Base-by-base conservation (phyloP, 768 basidiomycete genomes). In the Lactarius vividus region DNA sequence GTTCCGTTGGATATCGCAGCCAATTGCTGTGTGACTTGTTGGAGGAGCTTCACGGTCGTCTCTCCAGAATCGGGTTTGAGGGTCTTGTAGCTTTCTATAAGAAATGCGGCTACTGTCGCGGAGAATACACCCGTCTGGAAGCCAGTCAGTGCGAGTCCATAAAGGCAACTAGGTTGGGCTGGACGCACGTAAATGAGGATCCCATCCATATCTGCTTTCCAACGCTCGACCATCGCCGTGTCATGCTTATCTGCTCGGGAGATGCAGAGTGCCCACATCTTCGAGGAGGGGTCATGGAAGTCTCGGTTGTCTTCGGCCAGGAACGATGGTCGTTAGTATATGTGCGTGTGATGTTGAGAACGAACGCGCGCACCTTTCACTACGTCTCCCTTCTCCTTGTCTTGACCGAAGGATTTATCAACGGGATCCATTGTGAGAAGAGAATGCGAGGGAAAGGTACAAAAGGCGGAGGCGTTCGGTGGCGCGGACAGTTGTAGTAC, bases 71-170 rank as follows among this genome's bases (percentile, higher is more conserved):
- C 66, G n/a, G 61, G 67, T 37, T 49, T 58, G 35, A 69, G 66
- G 28, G 4, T 31, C 49, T 69, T 69, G 59, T 69, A 60, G 26
- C 67, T 68, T 40, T 69, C 68, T 35, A 69, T 59, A 28, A 69
- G 37, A 37, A 69, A 69, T 33, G 68, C 66, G 26, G 68, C 63
- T 20, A 69, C 61, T 4, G 62, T 68, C 16, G 68, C 68, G 0
- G 68, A 63, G 39, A 69, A 69, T 6, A 69, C 52, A 54, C 68
- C 68, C 28, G 68, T 62, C 68, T 69, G 37, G 18, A 57, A 16
- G 35, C 2, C 29, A 18, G 4, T 40, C 52, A 16, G 37, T 18
- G 23, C 13, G 35, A 37, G 37, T 8, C 16, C 58, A 15, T 39
- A 37, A 37, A 18, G 13, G 16, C 4, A 16, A 52, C 49, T 52